These are phyloP conservation scores for Boletus speciosus DNA, from an alignment of 768 basidiomycete species.

Conservation along the genomic window DNA sequence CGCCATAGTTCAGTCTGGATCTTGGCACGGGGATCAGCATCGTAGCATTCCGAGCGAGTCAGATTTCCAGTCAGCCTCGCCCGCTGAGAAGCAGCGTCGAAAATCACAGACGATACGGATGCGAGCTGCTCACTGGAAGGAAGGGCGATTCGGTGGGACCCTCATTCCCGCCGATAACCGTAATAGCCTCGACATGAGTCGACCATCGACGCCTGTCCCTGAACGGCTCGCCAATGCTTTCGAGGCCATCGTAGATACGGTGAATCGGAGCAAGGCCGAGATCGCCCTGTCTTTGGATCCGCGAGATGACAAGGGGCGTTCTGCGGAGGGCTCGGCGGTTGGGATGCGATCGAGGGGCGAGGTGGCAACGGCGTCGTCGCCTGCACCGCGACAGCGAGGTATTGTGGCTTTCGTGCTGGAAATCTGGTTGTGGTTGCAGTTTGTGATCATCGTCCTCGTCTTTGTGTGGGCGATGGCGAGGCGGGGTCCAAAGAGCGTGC, in stretches of 20 bases:
- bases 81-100: constrained; percentile 30
- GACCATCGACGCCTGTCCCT: constrained; percentile 35
- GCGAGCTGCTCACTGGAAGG: constrained; percentile 58
- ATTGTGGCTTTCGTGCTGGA: constrained; percentile 55
- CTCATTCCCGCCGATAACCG: constrained; percentile 21
- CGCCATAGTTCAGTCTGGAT: constrained; percentile 2
- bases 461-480: constrained; percentile 81
- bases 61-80: constrained; percentile 12
- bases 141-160: constrained; percentile 48
- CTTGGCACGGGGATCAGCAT: constrained; percentile 10
- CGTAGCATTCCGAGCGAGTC: constrained; percentile 26
- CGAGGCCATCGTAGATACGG: constrained; percentile 44
- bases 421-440: constrained; percentile 84
- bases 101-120: constrained; percentile 52
- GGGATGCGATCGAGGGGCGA: constrained; percentile 2
- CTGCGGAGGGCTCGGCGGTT: neutral
- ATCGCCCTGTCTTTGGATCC: constrained; percentile 6
- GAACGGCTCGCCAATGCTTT: constrained; percentile 42
- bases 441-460: constrained; percentile 66
- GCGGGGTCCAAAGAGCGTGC: constrained; percentile 67
- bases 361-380: constrained; percentile 10
- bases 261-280: constrained; percentile 26
- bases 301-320: constrained; percentile 5
- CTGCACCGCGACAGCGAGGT: constrained; percentile 29
- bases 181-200: constrained; percentile 16